phyloP scores from a whole-genome alignment of 176 grass and related monocot genomes.

The Triticum timopheevii region DNA sequence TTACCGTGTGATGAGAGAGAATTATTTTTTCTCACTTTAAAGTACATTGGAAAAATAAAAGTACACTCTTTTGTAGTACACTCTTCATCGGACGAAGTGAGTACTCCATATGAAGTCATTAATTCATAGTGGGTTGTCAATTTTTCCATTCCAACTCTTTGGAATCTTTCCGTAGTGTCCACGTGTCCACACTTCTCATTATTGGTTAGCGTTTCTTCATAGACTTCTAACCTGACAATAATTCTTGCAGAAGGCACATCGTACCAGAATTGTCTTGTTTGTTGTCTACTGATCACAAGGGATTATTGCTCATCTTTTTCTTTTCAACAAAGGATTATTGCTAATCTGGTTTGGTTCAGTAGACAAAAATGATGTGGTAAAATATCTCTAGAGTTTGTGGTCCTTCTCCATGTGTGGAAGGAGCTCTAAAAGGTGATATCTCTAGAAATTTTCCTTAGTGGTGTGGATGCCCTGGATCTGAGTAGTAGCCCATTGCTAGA shows the following conservation, averaged over 20 bases:
- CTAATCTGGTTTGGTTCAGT: background rate
- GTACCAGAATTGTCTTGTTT: background rate
- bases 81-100: too few species aligned
- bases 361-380: background rate
- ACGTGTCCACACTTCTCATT: background rate
- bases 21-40: too few species aligned
- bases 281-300: background rate
- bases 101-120: background rate
- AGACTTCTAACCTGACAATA: background rate
- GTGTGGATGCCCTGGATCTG: background rate
- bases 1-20: too few species aligned
- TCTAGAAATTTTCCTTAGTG: background rate
- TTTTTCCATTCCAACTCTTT: background rate
- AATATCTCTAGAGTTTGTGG: background rate
- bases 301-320: background rate
- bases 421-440: background rate
- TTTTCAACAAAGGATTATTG: background rate
- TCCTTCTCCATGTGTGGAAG: background rate
- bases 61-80: too few species aligned
- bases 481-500: background rate
- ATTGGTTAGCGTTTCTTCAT: background rate
- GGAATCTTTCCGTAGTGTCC: background rate
- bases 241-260: background rate
- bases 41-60: too few species aligned
- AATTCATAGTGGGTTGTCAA: background rate